Conservation (phyloP, 2,329 filamentous ascomycete genomes). For the Cercospora janseana region DNA sequence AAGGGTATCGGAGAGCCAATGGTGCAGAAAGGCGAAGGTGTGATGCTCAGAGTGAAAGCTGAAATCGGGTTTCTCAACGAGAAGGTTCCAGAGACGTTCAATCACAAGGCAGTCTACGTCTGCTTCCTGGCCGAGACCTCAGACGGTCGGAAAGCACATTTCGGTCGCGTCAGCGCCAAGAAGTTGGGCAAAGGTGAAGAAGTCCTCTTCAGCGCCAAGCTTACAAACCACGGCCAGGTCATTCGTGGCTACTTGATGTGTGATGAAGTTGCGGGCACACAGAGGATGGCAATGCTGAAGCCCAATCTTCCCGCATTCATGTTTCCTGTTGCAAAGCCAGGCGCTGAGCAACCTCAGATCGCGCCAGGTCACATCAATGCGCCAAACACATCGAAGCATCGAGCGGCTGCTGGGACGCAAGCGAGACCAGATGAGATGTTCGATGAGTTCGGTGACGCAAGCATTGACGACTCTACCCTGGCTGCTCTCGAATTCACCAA, state of each 20-base stretch:
- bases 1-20: constrained; percentile 49
- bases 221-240: constrained; percentile 55
- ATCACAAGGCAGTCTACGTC: constrained; percentile 62
- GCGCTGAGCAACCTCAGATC: constrained; percentile 15
- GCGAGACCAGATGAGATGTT: constrained; percentile 8
- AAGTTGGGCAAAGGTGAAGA: constrained; percentile 63
- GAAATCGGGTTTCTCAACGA: constrained; percentile 71
- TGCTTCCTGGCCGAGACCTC: constrained; percentile 73
- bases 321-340: constrained; percentile 41
- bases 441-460: constrained; percentile 56
- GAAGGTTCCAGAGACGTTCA: constrained; percentile 60
- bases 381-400: constrained; percentile 31
- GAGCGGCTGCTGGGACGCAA: constrained; percentile 18
- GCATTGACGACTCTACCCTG: constrained; percentile 55
- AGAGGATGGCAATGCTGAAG: constrained; percentile 53
- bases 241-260: constrained; percentile 74
- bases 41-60: constrained; percentile 62
- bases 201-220: constrained; percentile 57
- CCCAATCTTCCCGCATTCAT: constrained; percentile 48
- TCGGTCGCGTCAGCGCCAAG: constrained; percentile 60
- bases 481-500: constrained; percentile 46
- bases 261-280: constrained; percentile 71
- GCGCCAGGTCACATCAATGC: constrained; percentile 17
- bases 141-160: constrained; percentile 68
- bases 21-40: constrained; percentile 44